Base-by-base conservation (phyloP, 805 yeast species). In the Zygotorulaspora danielsina region DNA sequence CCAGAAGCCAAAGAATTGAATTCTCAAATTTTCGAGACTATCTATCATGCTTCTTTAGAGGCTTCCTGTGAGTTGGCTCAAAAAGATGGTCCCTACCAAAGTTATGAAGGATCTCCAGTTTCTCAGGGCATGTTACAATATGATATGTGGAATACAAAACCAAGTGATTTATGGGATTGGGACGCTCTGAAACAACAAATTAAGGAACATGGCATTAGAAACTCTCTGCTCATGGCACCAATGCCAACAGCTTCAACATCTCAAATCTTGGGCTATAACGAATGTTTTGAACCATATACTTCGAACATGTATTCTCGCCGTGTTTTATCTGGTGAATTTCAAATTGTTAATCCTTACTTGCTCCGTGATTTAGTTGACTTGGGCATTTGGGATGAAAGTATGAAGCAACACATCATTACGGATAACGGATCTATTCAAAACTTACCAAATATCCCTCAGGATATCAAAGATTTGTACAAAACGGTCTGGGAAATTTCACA, bases 191-290 rank as follows among this genome's bases (percentile, higher is more conserved):
- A 83, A 64, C 67, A 65, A 8, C 66, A 76, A 28, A 71, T 90
- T 45, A 65, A 66, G 36, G 62, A 66, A 46, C 64, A 77, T 54
- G 97, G 97, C 34, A 54, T 90, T 29, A 71, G 97, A 57, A 90
- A 90, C 69, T 90, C 97, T 4, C 66, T 90, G 41, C 63, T 89
- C 12, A 84, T 89, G 22, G 97, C 94, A 1, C 93, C 96, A 38
- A 90, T 90, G 97, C 97, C 97, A 31, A 90, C 97, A 12, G 97
- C 97, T 2, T 87, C 97, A 1, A 90, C 97, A 2, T 90, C 97
- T 3, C 97, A 88, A 68, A 89, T 90, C 36, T 70, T 90, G 37
- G 97, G 97, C 27, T 86, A 76, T 70, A 89, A 80, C 53, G 97
- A 90, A 67, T 89, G 97, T 65, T 90, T 90, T 63, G 98, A 90